A percentile compares a stretch with the other conserved stretches of the same genome.
Conservation (phyloP, 345 rosid genomes). For the Ailanthus altissimus region DNA sequence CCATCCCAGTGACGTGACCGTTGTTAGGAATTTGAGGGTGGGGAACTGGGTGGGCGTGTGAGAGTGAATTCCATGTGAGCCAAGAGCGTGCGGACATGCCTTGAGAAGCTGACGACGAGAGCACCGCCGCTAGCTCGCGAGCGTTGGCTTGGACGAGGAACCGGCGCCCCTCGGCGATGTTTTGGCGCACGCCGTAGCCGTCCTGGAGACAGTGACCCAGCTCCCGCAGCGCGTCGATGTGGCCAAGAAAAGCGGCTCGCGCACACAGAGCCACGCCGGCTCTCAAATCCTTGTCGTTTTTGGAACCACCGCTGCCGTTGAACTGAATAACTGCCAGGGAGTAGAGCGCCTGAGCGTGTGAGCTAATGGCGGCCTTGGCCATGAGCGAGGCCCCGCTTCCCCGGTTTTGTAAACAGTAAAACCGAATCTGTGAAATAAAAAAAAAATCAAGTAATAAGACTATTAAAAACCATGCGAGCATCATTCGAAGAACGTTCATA, state of each 20-base stretch:
- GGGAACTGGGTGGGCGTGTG: constrained; percentile 11
- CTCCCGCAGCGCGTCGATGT: constrained; percentile 91
- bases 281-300: constrained; percentile 84
- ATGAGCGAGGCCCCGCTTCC: constrained; percentile 88
- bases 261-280: constrained; percentile 95
- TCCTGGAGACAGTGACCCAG: constrained; percentile 98
- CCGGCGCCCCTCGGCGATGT: constrained; percentile 82
- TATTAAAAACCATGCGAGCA: not conserved
- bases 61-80: constrained; percentile 54
- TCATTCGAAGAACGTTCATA: constrained; percentile 14
- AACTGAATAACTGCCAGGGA: constrained; percentile 90
- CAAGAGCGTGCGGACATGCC: constrained; percentile 43
- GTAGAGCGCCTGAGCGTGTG: constrained; percentile 83
- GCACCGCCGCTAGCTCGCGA: constrained; percentile 75
- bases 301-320: constrained; percentile 97
- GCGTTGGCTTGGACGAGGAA: constrained; percentile 95
- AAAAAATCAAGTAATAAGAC: not conserved
- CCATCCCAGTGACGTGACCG: constrained; percentile 35
- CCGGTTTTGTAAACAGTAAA: constrained; percentile 76
- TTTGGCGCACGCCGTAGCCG: constrained; percentile 93
- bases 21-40: constrained; percentile 22
- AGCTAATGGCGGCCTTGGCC: constrained; percentile 92
- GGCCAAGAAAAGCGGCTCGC: constrained; percentile 86
- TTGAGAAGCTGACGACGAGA: constrained; percentile 39
- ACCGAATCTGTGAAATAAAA: constrained; percentile 66